These are phyloP conservation scores for Pholiota molesta DNA, from an alignment of 768 basidiomycete genomes.

Conservation along the genomic window DNA sequence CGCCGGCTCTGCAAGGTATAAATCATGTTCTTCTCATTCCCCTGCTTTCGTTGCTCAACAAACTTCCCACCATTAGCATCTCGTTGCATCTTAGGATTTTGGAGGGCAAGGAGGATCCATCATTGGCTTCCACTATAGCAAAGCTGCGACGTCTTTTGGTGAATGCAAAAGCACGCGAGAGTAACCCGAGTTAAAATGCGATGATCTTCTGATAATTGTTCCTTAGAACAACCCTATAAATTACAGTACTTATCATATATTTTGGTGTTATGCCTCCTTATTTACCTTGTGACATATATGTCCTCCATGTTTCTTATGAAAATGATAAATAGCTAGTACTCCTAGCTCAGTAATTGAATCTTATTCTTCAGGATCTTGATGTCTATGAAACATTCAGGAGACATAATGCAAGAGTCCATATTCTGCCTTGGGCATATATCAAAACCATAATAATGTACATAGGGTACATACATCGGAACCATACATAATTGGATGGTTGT, in stretches of 20 bases:
- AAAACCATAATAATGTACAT: neutral
- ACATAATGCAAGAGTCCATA: neutral
- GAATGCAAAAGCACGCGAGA: constrained; percentile 25
- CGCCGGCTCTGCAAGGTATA: constrained; percentile 58
- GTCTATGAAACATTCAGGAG: neutral
- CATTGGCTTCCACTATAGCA: constrained; percentile 13
- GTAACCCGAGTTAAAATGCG: neutral
- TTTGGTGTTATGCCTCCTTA: too few relatives aligned
- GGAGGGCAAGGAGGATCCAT: constrained; percentile 20
- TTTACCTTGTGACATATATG: too few relatives aligned
- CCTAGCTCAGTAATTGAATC: too few relatives aligned
- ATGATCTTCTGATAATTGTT: too few relatives aligned
- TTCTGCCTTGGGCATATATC: neutral
- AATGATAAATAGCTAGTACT: too few relatives aligned
- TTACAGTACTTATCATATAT: too few relatives aligned
- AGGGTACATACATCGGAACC: constrained; percentile 18
- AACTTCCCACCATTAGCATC: constrained; percentile 27
- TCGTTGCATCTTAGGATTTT: constrained; percentile 26
- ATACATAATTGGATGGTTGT: constrained; percentile 1
- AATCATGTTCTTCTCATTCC: neutral
- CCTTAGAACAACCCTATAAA: too few relatives aligned
- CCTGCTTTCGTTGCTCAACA: neutral
- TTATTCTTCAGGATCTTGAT: neutral
- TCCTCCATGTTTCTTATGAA: too few relatives aligned
- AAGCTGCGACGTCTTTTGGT: constrained; percentile 26